phyloP scores from a whole-genome alignment of 2,329 filamentous ascomycete genomes.

The Cercospora zeina region DNA sequence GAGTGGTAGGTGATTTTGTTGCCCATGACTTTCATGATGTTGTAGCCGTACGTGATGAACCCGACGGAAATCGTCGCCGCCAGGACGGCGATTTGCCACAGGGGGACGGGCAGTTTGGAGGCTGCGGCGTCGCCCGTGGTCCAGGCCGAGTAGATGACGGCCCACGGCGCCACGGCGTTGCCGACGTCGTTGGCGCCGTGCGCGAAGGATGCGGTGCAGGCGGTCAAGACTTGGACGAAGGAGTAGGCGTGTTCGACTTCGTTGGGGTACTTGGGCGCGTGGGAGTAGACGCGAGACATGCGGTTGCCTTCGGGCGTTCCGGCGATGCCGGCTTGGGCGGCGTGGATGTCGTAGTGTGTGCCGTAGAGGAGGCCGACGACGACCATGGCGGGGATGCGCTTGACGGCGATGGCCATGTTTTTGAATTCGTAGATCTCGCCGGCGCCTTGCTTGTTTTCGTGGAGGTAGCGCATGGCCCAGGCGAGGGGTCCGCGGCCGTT shows the following conservation, averaged over 20 bases:
- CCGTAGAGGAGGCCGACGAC: conserved; percentile 68
- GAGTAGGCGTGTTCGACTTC: conserved; percentile 64
- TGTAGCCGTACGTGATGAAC: conserved; percentile 64
- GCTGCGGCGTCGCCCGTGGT: conserved; percentile 49
- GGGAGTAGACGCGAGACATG: conserved; percentile 61
- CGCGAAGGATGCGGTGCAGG: conserved; percentile 71
- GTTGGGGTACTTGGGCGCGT: conserved; percentile 62
- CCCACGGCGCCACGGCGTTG: conserved; percentile 64
- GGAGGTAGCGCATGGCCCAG: conserved; percentile 78
- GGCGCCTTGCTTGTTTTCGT: conserved; percentile 69
- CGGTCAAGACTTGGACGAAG: conserved; percentile 66
- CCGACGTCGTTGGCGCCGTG: conserved; percentile 69
- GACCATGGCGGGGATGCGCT: conserved; percentile 69
- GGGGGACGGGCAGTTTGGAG: conserved; percentile 65
- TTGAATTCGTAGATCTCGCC: conserved; percentile 72
- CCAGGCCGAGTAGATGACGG: conserved; percentile 64
- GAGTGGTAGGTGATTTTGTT: conserved; percentile 63
- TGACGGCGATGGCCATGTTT: conserved; percentile 64
- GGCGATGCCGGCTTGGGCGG: conserved; percentile 67
- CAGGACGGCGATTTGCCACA: conserved; percentile 76
- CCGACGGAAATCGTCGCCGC: conserved; percentile 57
- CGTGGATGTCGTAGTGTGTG: conserved; percentile 78
- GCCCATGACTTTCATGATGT: conserved; percentile 62
- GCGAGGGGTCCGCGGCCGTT: conserved; percentile 67
- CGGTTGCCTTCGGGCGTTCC: conserved; percentile 72